A percentile compares a stretch with the other conserved stretches of the same genome.
Conservation (phyloP, 202 grass and related monocot genomes). For the Eragrostis tef region DNA sequence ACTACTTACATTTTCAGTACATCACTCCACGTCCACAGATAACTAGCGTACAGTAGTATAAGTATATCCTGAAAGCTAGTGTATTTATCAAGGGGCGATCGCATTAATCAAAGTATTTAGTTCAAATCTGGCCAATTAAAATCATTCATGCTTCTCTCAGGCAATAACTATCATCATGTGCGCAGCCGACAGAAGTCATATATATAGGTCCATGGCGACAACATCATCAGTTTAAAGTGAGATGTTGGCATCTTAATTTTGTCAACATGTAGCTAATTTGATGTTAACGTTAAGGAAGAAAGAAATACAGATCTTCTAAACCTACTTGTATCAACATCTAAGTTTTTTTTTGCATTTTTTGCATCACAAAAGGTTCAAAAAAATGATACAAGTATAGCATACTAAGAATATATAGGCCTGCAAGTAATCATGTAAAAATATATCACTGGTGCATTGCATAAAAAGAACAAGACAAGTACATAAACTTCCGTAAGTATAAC, state of each 20-base stretch:
- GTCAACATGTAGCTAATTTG: slow-evolving; percentile 32
- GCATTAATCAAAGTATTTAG: not conserved
- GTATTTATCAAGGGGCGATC: not conserved
- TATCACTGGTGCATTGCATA: not conserved
- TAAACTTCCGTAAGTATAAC: too few species aligned
- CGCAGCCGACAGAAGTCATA: slow-evolving; percentile 16
- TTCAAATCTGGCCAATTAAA: not conserved
- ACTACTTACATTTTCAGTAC: not conserved
- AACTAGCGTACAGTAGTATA: not conserved
- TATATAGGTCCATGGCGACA: not conserved
- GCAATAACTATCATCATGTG: not conserved
- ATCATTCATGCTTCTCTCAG: slow-evolving; percentile 17
- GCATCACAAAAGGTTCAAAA: not conserved
- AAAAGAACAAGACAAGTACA: not conserved
- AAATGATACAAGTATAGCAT: not conserved
- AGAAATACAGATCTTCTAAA: not conserved
- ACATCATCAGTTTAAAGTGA: slow-evolving; percentile 3
- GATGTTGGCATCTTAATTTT: slow-evolving; percentile 30
- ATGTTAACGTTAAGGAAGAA: slow-evolving; percentile 14
- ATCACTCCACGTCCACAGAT: not conserved
- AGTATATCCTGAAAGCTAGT: slow-evolving; percentile 8
- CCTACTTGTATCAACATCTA: not conserved
- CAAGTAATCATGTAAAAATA: too few species aligned
- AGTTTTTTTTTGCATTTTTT: not conserved
- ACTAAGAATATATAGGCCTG: not conserved